Evolutionary conservation across 495 filamentous ascomycete species (phyloP), one percentile per base, ranked within the genome.

Genomic region (Penicillium antarcticum): DNA sequence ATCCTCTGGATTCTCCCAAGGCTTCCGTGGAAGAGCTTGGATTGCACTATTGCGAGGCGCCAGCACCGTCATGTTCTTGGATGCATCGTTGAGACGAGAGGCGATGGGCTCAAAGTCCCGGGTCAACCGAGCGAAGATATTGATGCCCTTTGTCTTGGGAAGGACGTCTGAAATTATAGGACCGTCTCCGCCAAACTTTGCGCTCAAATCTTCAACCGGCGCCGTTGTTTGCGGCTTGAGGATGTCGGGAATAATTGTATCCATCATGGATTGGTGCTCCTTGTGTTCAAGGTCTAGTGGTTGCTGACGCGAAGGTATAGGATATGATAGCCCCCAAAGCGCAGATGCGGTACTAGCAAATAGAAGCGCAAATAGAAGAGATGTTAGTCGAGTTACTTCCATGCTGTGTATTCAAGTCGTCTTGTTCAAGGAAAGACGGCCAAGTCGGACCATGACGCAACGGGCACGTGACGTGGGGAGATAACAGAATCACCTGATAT

Each of bases 1-100:
- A 48, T 98, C 95, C 34, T 81, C 69, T 0, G 89, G 84, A 54
- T 95, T 85, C 58, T 98, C 92, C 94, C 94, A 98, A 2, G 94
- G 94, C 62, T 97, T 97, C 49, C 88, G 76, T 0, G 91, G 90
- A 34, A 97, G 76, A 1, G 69, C 79, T 56, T 86, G 86, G 53
- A 98, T 82, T 1, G 82, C 90, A 34, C 80, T 82, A 68, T 98
- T 97, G 5, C 85, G 67, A 1, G 94, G 95, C 2, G 94, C 94
- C 0, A 98, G 79, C 21, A 98, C 87, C 1, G 95, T 98, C 10
- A 91, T 87, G 62, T 96, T 96, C 46, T 78, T 66, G 0, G 74
- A 60, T 1, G 72, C 67, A 65, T 91, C 81, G 52, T 88, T 83
- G 7, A 98, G 76, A 1, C 88, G 89, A 14, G 75, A 74, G 11